These are phyloP conservation scores for Cadophora malorum DNA, from an alignment of 2,329 filamentous ascomycete species.

Conservation along the genomic window DNA sequence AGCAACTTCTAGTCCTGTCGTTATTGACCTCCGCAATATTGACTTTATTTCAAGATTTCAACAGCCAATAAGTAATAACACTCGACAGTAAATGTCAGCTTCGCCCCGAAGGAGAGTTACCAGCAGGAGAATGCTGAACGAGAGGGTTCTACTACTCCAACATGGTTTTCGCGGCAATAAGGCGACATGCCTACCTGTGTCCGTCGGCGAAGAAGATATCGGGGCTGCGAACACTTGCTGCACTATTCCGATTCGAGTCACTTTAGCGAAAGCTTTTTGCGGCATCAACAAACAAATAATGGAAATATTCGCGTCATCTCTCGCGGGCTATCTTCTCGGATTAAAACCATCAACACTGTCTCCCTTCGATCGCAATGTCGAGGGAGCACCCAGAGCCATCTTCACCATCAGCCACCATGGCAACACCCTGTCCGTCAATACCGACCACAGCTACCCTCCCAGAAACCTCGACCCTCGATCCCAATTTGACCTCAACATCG, in stretches of 20 bases:
- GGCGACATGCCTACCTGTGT: neutral
- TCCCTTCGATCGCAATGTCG: neutral
- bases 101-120: too few relatives aligned
- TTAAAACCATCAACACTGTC: neutral
- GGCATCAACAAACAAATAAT: conserved; percentile 2
- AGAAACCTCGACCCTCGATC: neutral
- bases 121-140: too few relatives aligned
- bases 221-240: neutral
- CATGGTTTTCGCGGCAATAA: too few relatives aligned
- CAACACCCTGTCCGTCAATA: neutral
- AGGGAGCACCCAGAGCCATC: neutral
- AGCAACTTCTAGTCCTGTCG: too few relatives aligned
- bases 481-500: too few relatives aligned
- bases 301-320: neutral
- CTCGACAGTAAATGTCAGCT: too few relatives aligned
- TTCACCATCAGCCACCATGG: neutral
- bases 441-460: neutral
- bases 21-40: too few relatives aligned
- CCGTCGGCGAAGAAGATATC: neutral
- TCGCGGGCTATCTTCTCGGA: neutral
- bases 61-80: too few relatives aligned
- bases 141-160: too few relatives aligned
- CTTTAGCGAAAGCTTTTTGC: neutral
- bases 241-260: neutral
- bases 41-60: too few relatives aligned